These are phyloP conservation scores for Tylopilus rubrobrunneus DNA, from an alignment of 768 basidiomycete genomes.

Conservation along the genomic window DNA sequence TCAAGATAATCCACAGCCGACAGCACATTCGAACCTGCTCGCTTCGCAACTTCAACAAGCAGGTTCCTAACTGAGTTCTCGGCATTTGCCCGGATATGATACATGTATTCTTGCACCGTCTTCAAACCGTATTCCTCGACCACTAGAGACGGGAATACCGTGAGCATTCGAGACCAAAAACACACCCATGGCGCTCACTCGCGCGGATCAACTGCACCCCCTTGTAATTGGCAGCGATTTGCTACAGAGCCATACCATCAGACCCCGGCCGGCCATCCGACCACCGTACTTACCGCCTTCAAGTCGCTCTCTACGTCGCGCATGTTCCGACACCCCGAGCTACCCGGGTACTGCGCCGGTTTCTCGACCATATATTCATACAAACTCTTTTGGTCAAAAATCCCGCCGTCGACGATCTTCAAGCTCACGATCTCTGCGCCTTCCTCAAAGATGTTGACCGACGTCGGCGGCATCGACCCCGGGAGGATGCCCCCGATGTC, in stretches of 20 bases:
- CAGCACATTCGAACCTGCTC: constrained; percentile 60
- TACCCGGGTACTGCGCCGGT: constrained; percentile 78
- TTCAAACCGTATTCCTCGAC: constrained; percentile 82
- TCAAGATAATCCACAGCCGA: constrained; percentile 81
- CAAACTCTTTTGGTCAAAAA: constrained; percentile 75
- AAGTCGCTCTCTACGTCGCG: constrained; percentile 89
- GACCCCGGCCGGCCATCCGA: background rate
- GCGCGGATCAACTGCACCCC: constrained; percentile 82
- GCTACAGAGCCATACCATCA: constrained; percentile 39
- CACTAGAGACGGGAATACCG: constrained; percentile 39
- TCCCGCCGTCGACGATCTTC: constrained; percentile 82
- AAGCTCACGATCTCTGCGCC: constrained; percentile 89
- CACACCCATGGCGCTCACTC: constrained; percentile 40
- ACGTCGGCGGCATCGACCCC: constrained; percentile 94
- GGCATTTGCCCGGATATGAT: constrained; percentile 84
- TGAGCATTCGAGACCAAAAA: constrained; percentile 8
- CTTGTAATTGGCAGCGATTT: constrained; percentile 93
- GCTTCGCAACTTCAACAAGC: constrained; percentile 68
- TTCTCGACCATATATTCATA: constrained; percentile 77
- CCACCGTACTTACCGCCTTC: constrained; percentile 61
- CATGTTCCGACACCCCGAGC: constrained; percentile 83
- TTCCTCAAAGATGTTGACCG: constrained; percentile 88
- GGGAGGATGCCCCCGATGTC: constrained; percentile 92
- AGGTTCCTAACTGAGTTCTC: constrained; percentile 83
- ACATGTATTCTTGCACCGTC: constrained; percentile 93